These are phyloP conservation scores for Mucor sp. DNA, from an alignment of 371 early-diverging fungal genomes.

Conservation along the genomic window DNA sequence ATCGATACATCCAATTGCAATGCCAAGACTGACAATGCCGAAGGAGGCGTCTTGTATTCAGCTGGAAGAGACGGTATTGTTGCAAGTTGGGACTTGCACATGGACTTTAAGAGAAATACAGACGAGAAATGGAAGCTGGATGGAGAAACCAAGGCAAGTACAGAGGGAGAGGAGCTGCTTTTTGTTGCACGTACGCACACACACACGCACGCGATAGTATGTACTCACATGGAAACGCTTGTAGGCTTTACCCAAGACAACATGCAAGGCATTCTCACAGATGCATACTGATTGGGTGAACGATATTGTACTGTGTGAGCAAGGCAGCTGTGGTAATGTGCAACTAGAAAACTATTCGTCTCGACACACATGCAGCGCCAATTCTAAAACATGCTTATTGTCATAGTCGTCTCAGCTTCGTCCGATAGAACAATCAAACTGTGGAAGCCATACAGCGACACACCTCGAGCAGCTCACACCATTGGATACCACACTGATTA, in stretches of 20 bases:
- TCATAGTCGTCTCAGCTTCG: slow-evolving; percentile 83
- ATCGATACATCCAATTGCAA: slow-evolving; percentile 50
- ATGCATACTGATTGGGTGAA: slow-evolving; percentile 97
- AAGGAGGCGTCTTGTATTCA: slow-evolving; percentile 79
- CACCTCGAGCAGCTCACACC: slow-evolving; percentile 47
- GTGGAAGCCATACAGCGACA: slow-evolving; percentile 67
- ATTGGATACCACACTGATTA: slow-evolving; percentile 89
- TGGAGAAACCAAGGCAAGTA: slow-evolving; percentile 6
- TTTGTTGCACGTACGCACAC: not conserved
- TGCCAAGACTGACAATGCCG: slow-evolving; percentile 17
- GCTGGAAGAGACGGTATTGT: slow-evolving; percentile 91
- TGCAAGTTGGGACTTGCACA: slow-evolving; percentile 82
- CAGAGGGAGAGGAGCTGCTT: not conserved
- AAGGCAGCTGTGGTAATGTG: slow-evolving; percentile 36
- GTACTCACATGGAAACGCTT: not conserved
- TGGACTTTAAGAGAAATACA: slow-evolving; percentile 30
- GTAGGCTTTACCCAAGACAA: slow-evolving; percentile 50
- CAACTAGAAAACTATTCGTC: not conserved
- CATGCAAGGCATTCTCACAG: slow-evolving; percentile 70
- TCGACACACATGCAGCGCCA: not conserved
- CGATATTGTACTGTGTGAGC: slow-evolving; percentile 76
- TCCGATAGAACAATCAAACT: slow-evolving; percentile 90
- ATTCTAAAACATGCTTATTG: too few relatives aligned
- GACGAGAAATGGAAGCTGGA: slow-evolving; percentile 19
- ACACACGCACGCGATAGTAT: not conserved